Evolutionary conservation across 2,329 filamentous ascomycete genomes (phyloP), one percentile per base, ranked within the genome.

Genomic region (Aspergillus sp.): DNA sequence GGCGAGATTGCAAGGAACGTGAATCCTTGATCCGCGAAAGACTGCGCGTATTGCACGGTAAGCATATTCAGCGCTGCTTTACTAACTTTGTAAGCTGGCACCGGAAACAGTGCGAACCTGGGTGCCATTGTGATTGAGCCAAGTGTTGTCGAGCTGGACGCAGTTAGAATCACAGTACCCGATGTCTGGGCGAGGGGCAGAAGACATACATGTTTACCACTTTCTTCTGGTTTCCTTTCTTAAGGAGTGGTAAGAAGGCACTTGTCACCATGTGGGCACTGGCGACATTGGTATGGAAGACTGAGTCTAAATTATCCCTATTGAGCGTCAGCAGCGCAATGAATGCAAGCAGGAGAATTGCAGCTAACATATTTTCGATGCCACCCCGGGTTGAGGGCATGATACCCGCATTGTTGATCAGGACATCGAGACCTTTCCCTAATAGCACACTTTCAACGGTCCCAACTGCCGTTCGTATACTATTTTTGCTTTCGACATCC

Each of bases 11-110:
- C 66, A n/a, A 80, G 57, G 59, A 82, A 69, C 0, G 73, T 79
- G 59, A 82, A 81, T 0, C 78, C 80, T 45, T 78, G 68, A 4
- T 76, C 65, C 2, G 55, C 73, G 39, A 74, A 72, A 1, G 61
- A 58, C 10, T 54, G 57, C 4, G 67, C 67, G 57, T 71, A 69
- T 58, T 72, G 80, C 3, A 78, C 72, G 1, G 79, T 84, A 43
- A 84, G 67, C 69, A 78, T 77, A 62, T 82, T 81, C 55, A 82
- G 60, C 0, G 81, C 80, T 0, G 81, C 76, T 63, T 84, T 84
- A 9, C 78, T 76, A 63, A 83, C 73, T 63, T 81, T 76, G 72
- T 80, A 80, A 1, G 76, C 73, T 2, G 78, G 78, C 0, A 58
- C 49, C 2, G 75, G 72, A 5, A 68, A 60, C 1, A 58, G 50